Base-by-base conservation (phyloP, 495 filamentous ascomycete genomes). In the Talaromyces adpressus region DNA sequence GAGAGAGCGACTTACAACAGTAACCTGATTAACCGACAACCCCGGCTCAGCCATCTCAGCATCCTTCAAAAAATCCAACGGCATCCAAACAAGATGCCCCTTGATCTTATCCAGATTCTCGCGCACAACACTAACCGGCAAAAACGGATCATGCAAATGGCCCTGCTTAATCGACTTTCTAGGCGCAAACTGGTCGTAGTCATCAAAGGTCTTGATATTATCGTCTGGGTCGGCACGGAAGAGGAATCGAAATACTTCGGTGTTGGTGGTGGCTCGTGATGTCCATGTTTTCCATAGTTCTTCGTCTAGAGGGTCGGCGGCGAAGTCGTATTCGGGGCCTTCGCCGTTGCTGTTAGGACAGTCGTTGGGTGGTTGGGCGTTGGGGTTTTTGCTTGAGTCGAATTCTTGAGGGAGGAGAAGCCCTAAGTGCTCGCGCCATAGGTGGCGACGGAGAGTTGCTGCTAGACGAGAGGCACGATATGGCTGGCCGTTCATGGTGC, bases 1-100 rank as follows among this genome's bases (percentile, higher is more conserved):
- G 57, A 34, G 20, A 22, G 22, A n/a, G n/a, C n/a, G 14, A 52
- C 76, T 72, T 66, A 80, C 78, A 79, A 91, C 89, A 0, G 89
- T 92, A 66, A 81, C 85, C 18, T 79, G 73, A 73, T 92, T 92
- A 63, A 92, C 81, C 69, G 86, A 81, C 76, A 92, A 67, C 0
- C 93, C 94, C 69, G 83, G 88, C 78, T 97, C 94, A 0, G 92
- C 93, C 93, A 97, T 94, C 66, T 88, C 81, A 0, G 88, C 93
- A 66, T 96, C 89, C 64, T 81, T 77, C 69, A 97, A 73, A 69
- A 96, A 98, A 47, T 93, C 85, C 66, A 97, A 69, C 56, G 92
- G 93, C 88, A 97, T 91, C 93, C 93, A 97, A 0, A 98, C 92
- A 29, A 98, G 72, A 79, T 97, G 94, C 0, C 93, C 94, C 72